Base-by-base conservation (phyloP, 495 filamentous ascomycete species). In the Darksidea phi region DNA sequence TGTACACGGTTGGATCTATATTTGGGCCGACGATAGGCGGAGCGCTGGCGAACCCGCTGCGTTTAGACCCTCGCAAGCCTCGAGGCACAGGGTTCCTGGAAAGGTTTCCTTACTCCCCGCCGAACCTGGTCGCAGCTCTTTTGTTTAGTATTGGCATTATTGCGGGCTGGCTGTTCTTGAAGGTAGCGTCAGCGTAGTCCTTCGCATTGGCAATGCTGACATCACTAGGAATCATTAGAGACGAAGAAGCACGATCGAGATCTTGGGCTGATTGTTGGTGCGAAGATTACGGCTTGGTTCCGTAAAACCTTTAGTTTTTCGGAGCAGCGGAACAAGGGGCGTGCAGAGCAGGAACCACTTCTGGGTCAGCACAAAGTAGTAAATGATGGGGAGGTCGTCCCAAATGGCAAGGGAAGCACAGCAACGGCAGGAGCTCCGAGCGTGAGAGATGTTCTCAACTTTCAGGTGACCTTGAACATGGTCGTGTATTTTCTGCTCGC, bases 11-110 rank as follows among this genome's bases (percentile, higher is more conserved):
- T 49, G 91, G 91, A 0, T 86, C 83, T 42, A 88, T 96, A n/a
- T 85, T 97, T 70, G 93, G 93, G 0, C 93, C 93, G 60, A 65
- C 86, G 1, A 86, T 97, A 67, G 93, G 93, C 23, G 93, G 93
- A 1, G 84, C 87, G 38, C 83, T 97, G 54, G 88, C 90, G 7
- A 84, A 88, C 53, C 93, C 93, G 1, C 83, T 85, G 0, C 75
- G 78, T 41, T 84, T 88, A 43, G 81, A 89, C 66, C 88, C 89
- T 2, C 74, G 73, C 12, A 53, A 88, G 15, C 94, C 93, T 71
- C 85, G 85, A 7, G 70, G 82, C 20, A 84, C 78, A 23, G 77
- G 73, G 43, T 88, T 91, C 61, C 79, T 96, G 46, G 80, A 83
- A 59, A 78, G 75, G 43, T 95, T 83, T 71, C 93, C 92, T 0